A percentile compares a stretch with the other conserved stretches of the same genome.
Conservation (phyloP, 2,329 filamentous ascomycete genomes). For the Talaromyces sp. region DNA sequence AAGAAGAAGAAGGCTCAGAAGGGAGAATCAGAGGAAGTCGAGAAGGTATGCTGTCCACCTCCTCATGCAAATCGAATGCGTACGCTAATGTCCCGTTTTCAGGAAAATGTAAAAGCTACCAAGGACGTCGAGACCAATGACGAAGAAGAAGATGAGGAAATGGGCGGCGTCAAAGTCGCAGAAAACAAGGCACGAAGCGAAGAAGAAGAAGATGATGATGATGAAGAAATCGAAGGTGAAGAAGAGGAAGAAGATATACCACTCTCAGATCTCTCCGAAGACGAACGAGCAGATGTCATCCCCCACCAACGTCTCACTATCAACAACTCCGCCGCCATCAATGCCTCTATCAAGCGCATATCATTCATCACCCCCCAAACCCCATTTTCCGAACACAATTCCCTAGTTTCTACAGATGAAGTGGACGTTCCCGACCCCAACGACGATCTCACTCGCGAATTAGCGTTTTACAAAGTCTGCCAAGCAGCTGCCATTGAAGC, state of each 20-base stretch:
- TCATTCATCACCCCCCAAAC: slow-evolving; percentile 57
- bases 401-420: slow-evolving; percentile 64
- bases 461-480: slow-evolving; percentile 89
- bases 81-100: not conserved
- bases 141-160: slow-evolving; percentile 29
- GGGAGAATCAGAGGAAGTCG: slow-evolving; percentile 17
- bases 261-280: slow-evolving; percentile 77
- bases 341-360: slow-evolving; percentile 69
- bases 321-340: slow-evolving; percentile 90
- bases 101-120: slow-evolving; percentile 10
- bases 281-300: slow-evolving; percentile 80
- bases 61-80: not conserved
- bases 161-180: slow-evolving; percentile 40
- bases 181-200: slow-evolving; percentile 27
- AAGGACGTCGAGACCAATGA: slow-evolving; percentile 21
- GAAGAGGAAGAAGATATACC: slow-evolving; percentile 85
- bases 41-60: slow-evolving; percentile 13
- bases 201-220: slow-evolving; percentile 37
- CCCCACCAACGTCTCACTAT: slow-evolving; percentile 92
- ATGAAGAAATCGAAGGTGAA: slow-evolving; percentile 60
- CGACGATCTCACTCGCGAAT: slow-evolving; percentile 87
- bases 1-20: slow-evolving; percentile 43
- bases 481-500: slow-evolving; percentile 73
- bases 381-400: slow-evolving; percentile 80
- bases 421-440: slow-evolving; percentile 78